phyloP scores from a whole-genome alignment of 2,329 filamentous ascomycete species.

The Aspergillus spinulosporus region DNA sequence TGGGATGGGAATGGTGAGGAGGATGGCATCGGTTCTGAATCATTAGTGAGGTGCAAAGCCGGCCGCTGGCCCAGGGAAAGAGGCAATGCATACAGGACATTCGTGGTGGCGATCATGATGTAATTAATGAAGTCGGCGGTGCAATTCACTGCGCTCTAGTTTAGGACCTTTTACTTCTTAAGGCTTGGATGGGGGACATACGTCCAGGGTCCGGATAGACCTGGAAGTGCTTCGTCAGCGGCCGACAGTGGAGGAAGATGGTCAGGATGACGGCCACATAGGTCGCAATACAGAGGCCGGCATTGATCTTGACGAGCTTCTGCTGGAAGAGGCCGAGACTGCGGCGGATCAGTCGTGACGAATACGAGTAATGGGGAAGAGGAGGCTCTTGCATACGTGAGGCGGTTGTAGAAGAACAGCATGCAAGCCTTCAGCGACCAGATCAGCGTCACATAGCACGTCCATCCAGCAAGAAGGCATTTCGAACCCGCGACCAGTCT shows the following conservation, averaged over 20 bases:
- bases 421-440: conserved; percentile 48
- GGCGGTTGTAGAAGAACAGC: conserved; percentile 46
- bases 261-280: conserved; percentile 38
- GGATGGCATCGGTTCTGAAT: conserved; percentile 41
- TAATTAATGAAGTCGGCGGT: conserved; percentile 42
- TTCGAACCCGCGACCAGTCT: conserved; percentile 37
- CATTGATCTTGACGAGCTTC: conserved; percentile 41
- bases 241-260: conserved; percentile 42
- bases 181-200: conserved; percentile 13
- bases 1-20: conserved; percentile 45
- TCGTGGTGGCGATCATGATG: conserved; percentile 39
- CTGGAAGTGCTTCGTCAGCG: conserved; percentile 44
- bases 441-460: conserved; percentile 45
- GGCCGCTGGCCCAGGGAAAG: too few relatives aligned
- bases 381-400: conserved; percentile 38
- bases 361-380: background rate
- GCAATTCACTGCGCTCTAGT: conserved; percentile 24
- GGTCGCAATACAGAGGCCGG: conserved; percentile 30
- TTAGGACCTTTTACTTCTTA: background rate
- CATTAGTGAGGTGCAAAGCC: background rate
- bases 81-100: conserved; percentile 34
- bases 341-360: background rate
- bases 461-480: conserved; percentile 41
- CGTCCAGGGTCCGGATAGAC: conserved; percentile 45
- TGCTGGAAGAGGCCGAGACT: conserved; percentile 43